A percentile compares a stretch with the other conserved stretches of the same genome.
Conservation (phyloP, 148 eudicot species). For the Dysphania ambrosioides region DNA sequence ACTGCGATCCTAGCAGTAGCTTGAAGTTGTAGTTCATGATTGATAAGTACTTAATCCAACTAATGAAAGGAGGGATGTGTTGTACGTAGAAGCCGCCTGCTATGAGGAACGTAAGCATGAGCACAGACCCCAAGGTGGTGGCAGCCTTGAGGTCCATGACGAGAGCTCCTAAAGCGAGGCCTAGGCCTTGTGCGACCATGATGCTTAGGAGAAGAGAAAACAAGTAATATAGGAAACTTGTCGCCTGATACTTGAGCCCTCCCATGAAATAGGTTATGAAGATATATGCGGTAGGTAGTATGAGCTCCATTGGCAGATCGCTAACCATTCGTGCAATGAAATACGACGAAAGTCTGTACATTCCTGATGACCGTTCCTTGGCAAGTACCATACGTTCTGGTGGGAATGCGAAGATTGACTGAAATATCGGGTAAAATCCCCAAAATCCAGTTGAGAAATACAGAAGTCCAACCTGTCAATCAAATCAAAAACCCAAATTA, state of each 20-base stretch:
- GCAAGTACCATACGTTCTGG: conserved; percentile 59
- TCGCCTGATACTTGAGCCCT: conserved; percentile 43
- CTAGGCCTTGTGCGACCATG: conserved; percentile 71
- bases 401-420: conserved; percentile 77
- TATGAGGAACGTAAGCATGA: conserved; percentile 55
- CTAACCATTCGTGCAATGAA: conserved; percentile 52
- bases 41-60: conserved; percentile 73
- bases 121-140: conserved; percentile 53
- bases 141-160: conserved; percentile 68
- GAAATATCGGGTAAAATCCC: conserved; percentile 71
- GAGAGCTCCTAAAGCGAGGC: conserved; percentile 72
- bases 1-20: conserved; percentile 64
- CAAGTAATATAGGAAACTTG: conserved; percentile 41
- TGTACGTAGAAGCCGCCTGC: conserved; percentile 80
- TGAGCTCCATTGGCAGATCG: conserved; percentile 71
- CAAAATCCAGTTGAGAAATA: conserved; percentile 67
- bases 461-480: conserved; percentile 82
- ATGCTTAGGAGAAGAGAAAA: conserved; percentile 47
- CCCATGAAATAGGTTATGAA: conserved; percentile 76
- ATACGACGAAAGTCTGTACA: conserved; percentile 73
- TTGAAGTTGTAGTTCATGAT: conserved; percentile 47
- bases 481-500: neutral
- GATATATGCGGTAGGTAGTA: conserved; percentile 60
- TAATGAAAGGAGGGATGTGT: conserved; percentile 58
- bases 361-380: conserved; percentile 79